Percentiles rank a stretch among this genome's conserved stretches.
Evolutionary conservation across 495 filamentous ascomycete species (phyloP).

Genomic region (Astrothelium macrocarpum): DNA sequence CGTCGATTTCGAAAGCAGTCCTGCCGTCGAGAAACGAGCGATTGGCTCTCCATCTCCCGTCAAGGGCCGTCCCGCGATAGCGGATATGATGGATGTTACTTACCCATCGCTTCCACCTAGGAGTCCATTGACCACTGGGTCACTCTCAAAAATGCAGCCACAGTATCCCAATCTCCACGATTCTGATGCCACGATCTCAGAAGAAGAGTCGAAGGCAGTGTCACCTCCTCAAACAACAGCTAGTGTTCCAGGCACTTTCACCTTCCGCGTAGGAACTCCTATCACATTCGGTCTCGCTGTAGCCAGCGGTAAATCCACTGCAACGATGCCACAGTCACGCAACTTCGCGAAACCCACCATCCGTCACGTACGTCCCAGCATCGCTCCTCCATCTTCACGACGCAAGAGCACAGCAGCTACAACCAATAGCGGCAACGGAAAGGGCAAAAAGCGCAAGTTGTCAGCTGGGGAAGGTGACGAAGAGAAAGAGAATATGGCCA

Average conservation of each 20-base stretch:
- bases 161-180: slow-evolving; percentile 12
- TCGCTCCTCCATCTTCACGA: not conserved
- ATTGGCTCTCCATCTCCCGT: slow-evolving; percentile 34
- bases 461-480: not conserved
- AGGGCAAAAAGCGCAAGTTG: slow-evolving; percentile 33
- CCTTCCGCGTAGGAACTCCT: slow-evolving; percentile 27
- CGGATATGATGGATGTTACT: slow-evolving; percentile 9
- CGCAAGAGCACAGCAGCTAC: not conserved
- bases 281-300: slow-evolving; percentile 25
- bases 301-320: slow-evolving; percentile 21
- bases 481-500: slow-evolving; percentile 20
- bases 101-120: slow-evolving; percentile 10
- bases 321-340: slow-evolving; percentile 15
- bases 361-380: slow-evolving; percentile 16
- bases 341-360: slow-evolving; percentile 12
- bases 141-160: not conserved
- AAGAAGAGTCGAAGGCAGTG: slow-evolving; percentile 13
- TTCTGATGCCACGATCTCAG: slow-evolving; percentile 20
- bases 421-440: not conserved
- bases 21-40: not conserved
- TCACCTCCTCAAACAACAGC: slow-evolving; percentile 6
- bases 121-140: not conserved
- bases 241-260: slow-evolving; percentile 26
- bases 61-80: slow-evolving; percentile 34
- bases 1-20: slow-evolving; percentile 43